Evolutionary conservation across 225 moss, liverwort and hornwort species (phyloP).

Genomic region (Straminergon stramineum): DNA sequence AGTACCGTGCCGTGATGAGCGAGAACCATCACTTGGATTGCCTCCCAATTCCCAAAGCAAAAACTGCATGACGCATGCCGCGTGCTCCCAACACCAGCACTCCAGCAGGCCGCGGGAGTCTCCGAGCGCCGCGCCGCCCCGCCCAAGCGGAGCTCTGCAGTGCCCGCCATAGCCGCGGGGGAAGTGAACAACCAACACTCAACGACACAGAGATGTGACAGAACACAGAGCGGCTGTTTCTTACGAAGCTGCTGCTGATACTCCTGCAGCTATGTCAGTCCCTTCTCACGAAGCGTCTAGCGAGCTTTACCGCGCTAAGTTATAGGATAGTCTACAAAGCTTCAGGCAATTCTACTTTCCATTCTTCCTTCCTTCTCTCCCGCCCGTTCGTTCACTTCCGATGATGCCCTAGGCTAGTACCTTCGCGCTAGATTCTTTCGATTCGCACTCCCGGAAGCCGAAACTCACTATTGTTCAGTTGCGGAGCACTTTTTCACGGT

Average conservation of each 20-base stretch:
- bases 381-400: neutral
- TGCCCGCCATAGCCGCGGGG: neutral
- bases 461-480: neutral
- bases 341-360: neutral
- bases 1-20: neutral
- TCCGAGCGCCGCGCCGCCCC: neutral
- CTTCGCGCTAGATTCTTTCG: neutral
- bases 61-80: neutral
- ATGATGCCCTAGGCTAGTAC: neutral
- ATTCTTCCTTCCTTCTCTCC: neutral
- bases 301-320: neutral
- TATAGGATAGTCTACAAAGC: neutral
- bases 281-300: constrained; percentile 1
- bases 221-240: neutral
- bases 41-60: neutral
- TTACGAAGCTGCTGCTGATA: neutral
- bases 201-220: neutral
- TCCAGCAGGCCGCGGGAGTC: neutral
- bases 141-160: neutral
- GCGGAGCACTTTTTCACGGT: neutral
- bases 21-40: neutral
- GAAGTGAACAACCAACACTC: neutral
- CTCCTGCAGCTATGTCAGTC: neutral
- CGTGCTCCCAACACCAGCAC: neutral
- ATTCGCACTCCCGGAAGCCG: neutral